phyloP scores from a whole-genome alignment of 345 rosid genomes.

The Eucalyptus tenuipes region DNA sequence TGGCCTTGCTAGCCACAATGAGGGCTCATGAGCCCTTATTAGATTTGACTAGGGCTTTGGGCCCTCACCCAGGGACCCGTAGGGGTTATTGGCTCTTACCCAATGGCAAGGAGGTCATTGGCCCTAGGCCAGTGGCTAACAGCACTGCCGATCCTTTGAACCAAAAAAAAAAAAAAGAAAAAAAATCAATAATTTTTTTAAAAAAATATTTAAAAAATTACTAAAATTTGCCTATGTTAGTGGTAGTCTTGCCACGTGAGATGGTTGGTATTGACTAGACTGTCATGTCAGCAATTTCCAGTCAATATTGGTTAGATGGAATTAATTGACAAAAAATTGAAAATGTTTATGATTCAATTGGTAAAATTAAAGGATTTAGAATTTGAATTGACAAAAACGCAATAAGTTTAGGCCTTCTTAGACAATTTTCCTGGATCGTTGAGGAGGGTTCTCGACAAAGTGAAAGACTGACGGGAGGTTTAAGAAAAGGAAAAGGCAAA shows the following conservation, averaged over 20 bases:
- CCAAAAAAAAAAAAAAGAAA: fast-evolving
- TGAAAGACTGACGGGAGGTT: not conserved
- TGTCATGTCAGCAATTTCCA: fast-evolving
- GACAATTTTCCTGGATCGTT: too few species aligned
- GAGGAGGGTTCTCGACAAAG: not conserved
- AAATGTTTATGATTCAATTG: too few species aligned
- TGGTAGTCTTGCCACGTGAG: fast-evolving
- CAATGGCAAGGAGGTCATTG: not conserved
- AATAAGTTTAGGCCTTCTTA: too few species aligned
- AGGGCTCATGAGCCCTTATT: not conserved
- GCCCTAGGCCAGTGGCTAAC: not conserved
- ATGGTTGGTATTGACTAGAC: not conserved
- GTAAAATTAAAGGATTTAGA: not conserved
- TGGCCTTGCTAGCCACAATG: not conserved
- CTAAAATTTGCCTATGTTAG: not conserved
- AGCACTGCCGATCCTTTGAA: too few species aligned
- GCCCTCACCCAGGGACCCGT: fast-evolving
- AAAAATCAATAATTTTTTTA: too few species aligned
- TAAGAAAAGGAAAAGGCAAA: not conserved
- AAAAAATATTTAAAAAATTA: too few species aligned
- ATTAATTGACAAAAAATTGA: too few species aligned
- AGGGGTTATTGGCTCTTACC: not conserved
- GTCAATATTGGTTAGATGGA: too few species aligned
- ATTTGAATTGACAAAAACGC: not conserved
- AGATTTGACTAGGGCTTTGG: not conserved